Percentiles rank a stretch among this genome's conserved stretches.
Evolutionary conservation across 345 rosid genomes (phyloP).

Genomic region (Capsella bursapastoris): DNA sequence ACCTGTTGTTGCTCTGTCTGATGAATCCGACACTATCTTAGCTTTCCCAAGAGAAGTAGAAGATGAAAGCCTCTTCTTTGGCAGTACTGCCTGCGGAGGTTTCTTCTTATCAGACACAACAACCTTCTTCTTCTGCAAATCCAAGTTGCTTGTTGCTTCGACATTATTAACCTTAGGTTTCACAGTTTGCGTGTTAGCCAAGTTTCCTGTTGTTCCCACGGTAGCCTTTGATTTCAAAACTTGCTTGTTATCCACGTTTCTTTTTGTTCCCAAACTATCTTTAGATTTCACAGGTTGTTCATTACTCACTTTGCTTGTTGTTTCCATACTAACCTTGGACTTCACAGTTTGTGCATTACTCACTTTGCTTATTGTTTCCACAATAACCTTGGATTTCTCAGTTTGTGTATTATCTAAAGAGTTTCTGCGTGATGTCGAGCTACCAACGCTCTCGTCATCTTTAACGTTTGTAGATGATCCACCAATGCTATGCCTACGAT

Average conservation of each 20-base stretch:
- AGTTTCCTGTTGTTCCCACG: not conserved
- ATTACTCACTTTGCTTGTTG: conserved; percentile 7
- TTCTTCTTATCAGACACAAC: conserved; percentile 32
- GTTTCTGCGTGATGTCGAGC: conserved; percentile 32
- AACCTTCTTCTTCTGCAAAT: conserved; percentile 22
- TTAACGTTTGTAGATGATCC: conserved; percentile 28
- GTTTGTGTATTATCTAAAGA: conserved; percentile 29
- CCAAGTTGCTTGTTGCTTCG: conserved; percentile 18
- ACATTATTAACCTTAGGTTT: conserved; percentile 30
- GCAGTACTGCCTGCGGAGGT: conserved; percentile 31
- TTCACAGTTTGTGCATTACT: conserved; percentile 25
- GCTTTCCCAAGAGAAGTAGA: conserved; percentile 35
- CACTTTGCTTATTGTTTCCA: conserved; percentile 5
- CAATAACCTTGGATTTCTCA: conserved; percentile 22
- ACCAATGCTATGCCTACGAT: conserved; percentile 32
- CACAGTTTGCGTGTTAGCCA: conserved; percentile 9
- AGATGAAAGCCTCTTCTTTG: conserved; percentile 42
- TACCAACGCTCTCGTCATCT: conserved; percentile 42
- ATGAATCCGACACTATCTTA: conserved; percentile 19
- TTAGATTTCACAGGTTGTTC: conserved; percentile 9
- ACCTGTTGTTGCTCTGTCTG: conserved; percentile 26
- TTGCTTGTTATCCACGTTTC: conserved; percentile 16
- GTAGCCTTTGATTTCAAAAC: conserved; percentile 17
- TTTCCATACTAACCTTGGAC: conserved; percentile 16
- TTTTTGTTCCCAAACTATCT: conserved; percentile 3